Base-by-base conservation (phyloP, 2,329 filamentous ascomycete genomes). In the Cercospora janseana region DNA sequence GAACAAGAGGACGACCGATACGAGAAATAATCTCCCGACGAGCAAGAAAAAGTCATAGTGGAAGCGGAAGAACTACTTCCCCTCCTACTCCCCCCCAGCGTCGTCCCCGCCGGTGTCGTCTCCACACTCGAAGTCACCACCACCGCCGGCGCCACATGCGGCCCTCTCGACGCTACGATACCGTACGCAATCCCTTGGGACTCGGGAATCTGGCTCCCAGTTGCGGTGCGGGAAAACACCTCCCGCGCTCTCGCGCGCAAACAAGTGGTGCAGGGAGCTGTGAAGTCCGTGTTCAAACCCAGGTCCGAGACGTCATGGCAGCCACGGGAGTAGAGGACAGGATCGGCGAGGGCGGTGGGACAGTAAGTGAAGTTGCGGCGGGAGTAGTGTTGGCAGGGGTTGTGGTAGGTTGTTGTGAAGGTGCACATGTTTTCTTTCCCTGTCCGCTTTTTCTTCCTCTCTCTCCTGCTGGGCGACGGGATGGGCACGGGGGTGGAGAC, bases 331-430 rank as follows among this genome's bases (percentile, higher is more conserved):
- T 35, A 35, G 10, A 21, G n/a, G 4, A 29, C 24, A 26, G 23
- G 32, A 8, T 38, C 24, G 7, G 31, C 15, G 10, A 26, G 23
- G 13, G 44, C 34, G 15, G 34, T 34, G 10, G 34, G 44, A 28
- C 44, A 47, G 34, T 38, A 40, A 26, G 23, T 27, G 44, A 28
- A 47, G 10, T 29, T 15, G 10, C 21, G 24, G 16, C 31, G 24
- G 8, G 44, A 47, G 44, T 47, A 47, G 34, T 47, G 44, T 18
- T 47, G 29, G 44, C 44, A 47, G 16, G 23, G 15, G 23, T 34
- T 40, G 44, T 47, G 34, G 44, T 40, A 47, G 24, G 44, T 29
- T 13, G 31, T 35, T 24, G 32, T 38, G 34, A 47, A 47, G 16
- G 38, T 23, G 34, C 44, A 47, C 44, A 47, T 47, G 7, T 38